phyloP scores from a whole-genome alignment of 139 green algal species.

The Edaphochlamys debaryana region DNA sequence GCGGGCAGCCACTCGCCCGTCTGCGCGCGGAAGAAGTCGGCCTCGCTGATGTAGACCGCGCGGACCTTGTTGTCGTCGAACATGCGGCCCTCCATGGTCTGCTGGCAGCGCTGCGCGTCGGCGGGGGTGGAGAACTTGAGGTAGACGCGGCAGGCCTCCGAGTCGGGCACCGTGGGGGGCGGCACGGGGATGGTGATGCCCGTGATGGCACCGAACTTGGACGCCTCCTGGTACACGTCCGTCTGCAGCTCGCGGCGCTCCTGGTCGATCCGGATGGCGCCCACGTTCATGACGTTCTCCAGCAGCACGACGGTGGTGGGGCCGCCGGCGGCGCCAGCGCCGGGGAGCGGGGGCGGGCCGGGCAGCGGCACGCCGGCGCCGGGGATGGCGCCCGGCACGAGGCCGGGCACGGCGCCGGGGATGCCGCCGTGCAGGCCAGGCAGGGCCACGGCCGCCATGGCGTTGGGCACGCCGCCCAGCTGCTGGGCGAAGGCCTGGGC shows the following conservation, averaged over 20 bases:
- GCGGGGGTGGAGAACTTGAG: constrained; percentile 65
- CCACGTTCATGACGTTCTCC: constrained; percentile 67
- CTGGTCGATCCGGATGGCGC: constrained; percentile 54
- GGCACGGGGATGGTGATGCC: constrained; percentile 73
- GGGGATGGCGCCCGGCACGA: background rate
- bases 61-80: constrained; percentile 78
- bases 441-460: background rate
- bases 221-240: constrained; percentile 69
- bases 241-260: constrained; percentile 53
- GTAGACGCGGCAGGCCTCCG: constrained; percentile 70
- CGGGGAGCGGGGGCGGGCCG: background rate
- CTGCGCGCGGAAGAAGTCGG: constrained; percentile 42
- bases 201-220: constrained; percentile 66
- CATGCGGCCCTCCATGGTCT: constrained; percentile 70
- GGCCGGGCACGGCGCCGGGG: background rate
- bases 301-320: constrained; percentile 70
- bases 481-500: background rate
- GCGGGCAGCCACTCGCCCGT: constrained; percentile 42
- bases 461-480: background rate
- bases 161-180: constrained; percentile 47
- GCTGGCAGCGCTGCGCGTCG: constrained; percentile 67
- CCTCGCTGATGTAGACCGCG: constrained; percentile 5
- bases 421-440: background rate
- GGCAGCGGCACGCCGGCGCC: background rate
- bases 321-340: background rate